Percentiles rank a stretch among this genome's conserved stretches.
Evolutionary conservation across 1,139 yeast genomes (phyloP).

Genomic region (Hyphopichia khmerensis): DNA sequence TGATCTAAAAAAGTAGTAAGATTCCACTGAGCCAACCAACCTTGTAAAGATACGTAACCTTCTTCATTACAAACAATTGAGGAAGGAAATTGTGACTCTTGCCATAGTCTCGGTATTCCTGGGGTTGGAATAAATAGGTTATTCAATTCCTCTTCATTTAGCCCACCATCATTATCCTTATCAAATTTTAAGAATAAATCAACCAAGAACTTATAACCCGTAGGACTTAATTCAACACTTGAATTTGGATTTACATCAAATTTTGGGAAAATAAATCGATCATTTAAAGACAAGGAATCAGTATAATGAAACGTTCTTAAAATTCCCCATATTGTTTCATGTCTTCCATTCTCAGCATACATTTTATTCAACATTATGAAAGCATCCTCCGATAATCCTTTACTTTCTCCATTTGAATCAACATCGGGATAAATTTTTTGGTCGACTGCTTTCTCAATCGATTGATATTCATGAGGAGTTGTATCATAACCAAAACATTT

Average conservation of each 20-base stretch:
- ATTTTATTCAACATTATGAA: constrained; percentile 73
- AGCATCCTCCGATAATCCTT: constrained; percentile 72
- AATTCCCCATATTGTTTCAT: constrained; percentile 96
- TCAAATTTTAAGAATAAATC: constrained; percentile 86
- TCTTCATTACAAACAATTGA: constrained; percentile 87
- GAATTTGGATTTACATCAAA: constrained; percentile 75
- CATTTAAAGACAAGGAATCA: constrained; percentile 82
- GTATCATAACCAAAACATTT: constrained; percentile 66
- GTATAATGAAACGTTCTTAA: constrained; percentile 85
- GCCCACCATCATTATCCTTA: constrained; percentile 93
- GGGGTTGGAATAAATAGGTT: constrained; percentile 84
- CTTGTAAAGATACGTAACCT: constrained; percentile 88
- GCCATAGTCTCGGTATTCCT: constrained; percentile 87
- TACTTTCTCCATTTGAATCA: constrained; percentile 13
- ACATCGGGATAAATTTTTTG: constrained; percentile 25
- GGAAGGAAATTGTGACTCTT: constrained; percentile 77
- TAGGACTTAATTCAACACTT: constrained; percentile 88
- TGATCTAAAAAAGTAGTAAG: constrained; percentile 89
- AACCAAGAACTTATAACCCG: constrained; percentile 89
- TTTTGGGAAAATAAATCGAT: constrained; percentile 72
- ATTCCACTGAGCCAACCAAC: constrained; percentile 99
- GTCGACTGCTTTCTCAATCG: constrained; percentile 26
- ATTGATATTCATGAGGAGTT: constrained; percentile 25
- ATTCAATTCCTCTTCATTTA: constrained; percentile 67
- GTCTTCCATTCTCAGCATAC: constrained; percentile 88